A percentile compares a stretch with the other conserved stretches of the same genome.
phyloP scores from a whole-genome alignment of 306 rosid species.

The Cicer arietinum region DNA sequence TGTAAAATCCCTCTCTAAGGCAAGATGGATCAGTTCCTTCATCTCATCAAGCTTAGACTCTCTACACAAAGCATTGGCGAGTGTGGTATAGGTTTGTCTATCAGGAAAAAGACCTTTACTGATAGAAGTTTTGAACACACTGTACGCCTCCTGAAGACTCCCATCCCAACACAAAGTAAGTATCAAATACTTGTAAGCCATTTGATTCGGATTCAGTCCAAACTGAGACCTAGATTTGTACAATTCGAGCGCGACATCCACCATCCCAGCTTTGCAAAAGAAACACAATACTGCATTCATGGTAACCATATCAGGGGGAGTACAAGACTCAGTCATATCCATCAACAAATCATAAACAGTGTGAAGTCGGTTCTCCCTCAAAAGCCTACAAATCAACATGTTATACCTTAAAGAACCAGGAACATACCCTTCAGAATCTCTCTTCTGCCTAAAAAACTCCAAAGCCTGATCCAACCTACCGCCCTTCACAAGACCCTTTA shows the following conservation, averaged over 20 bases:
- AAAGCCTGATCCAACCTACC: slow-evolving; percentile 68
- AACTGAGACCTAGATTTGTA: slow-evolving; percentile 61
- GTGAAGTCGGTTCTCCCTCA: slow-evolving; percentile 63
- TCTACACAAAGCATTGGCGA: slow-evolving; percentile 61
- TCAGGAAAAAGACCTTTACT: slow-evolving; percentile 62
- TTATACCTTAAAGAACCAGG: slow-evolving; percentile 57
- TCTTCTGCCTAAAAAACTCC: slow-evolving; percentile 56
- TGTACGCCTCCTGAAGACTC: slow-evolving; percentile 57
- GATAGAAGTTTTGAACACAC: slow-evolving; percentile 50
- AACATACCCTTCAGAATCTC: slow-evolving; percentile 60
- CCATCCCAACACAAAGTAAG: slow-evolving; percentile 69
- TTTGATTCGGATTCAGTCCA: slow-evolving; percentile 57
- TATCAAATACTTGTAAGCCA: slow-evolving; percentile 79
- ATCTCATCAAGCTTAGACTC: slow-evolving; percentile 70
- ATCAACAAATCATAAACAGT: slow-evolving; percentile 69
- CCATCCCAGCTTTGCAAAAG: slow-evolving; percentile 86
- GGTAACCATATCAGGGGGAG: slow-evolving; percentile 65
- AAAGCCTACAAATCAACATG: slow-evolving; percentile 64
- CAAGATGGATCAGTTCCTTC: slow-evolving; percentile 69
- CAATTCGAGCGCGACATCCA: slow-evolving; percentile 63
- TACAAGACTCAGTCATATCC: slow-evolving; percentile 72
- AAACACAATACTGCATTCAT: slow-evolving; percentile 78
- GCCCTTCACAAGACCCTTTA: slow-evolving; percentile 59
- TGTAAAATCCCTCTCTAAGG: slow-evolving; percentile 51
- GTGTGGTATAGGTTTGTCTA: slow-evolving; percentile 51